Evolutionary conservation across 2,329 filamentous ascomycete species (phyloP).

Genomic region (Colletotrichum sp.): DNA sequence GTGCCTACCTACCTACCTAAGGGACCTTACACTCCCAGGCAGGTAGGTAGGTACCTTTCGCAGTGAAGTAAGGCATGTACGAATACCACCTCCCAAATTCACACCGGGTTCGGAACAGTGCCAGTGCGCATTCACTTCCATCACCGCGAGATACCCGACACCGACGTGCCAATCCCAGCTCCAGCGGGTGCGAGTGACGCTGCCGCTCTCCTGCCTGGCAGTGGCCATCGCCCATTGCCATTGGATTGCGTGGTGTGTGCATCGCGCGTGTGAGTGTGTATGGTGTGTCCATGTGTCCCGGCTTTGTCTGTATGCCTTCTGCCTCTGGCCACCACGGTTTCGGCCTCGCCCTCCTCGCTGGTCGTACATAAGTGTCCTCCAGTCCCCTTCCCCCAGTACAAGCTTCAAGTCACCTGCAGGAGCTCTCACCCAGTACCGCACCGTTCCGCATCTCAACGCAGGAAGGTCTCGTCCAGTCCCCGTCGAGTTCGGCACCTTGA

Average conservation of each 20-base stretch:
- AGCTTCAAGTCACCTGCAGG: slow-evolving; percentile 11
- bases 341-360: neutral
- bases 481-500: neutral
- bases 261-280: neutral
- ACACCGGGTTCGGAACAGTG: neutral
- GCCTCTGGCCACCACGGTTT: slow-evolving; percentile 7
- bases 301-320: neutral
- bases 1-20: neutral
- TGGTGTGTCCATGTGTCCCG: neutral
- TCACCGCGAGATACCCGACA: neutral
- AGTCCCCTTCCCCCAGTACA: neutral
- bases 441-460: neutral
- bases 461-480: neutral
- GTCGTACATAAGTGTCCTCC: slow-evolving; percentile 18
- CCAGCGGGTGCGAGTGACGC: slow-evolving; percentile 12
- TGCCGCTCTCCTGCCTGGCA: slow-evolving; percentile 12
- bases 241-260: neutral
- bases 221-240: neutral
- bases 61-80: neutral
- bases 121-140: neutral
- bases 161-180: neutral
- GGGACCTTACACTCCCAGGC: neutral
- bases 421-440: slow-evolving; percentile 3
- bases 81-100: neutral
- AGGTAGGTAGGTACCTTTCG: neutral